Conservation (phyloP, 2,329 filamentous ascomycete species). For the Tolypocladium ophioglossoides region DNA sequence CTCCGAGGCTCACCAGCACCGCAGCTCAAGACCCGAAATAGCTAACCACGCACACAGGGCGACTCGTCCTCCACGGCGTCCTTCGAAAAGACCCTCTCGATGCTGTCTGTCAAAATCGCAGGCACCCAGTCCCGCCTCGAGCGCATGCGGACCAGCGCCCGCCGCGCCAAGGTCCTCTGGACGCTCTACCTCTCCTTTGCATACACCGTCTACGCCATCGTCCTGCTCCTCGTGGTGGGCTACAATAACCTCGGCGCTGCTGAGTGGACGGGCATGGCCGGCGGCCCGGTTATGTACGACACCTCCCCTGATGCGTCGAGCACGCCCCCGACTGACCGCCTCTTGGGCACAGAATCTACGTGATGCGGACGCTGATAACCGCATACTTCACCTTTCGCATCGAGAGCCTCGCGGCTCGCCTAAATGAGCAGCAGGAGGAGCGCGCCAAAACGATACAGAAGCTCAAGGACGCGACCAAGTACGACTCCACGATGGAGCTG, state of each 20-base stretch:
- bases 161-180: conserved; percentile 74
- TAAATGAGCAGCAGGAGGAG: conserved; percentile 69
- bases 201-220: conserved; percentile 77
- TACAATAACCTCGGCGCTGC: conserved; percentile 64
- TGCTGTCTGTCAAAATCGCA: conserved; percentile 73
- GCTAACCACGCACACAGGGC: conserved; percentile 41
- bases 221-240: conserved; percentile 76
- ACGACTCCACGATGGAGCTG: conserved; percentile 86
- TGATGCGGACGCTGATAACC: conserved; percentile 54
- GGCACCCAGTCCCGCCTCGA: conserved; percentile 66
- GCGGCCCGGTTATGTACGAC: conserved; percentile 65
- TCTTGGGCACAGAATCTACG: conserved; percentile 58
- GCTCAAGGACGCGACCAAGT: conserved; percentile 89
- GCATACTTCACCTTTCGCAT: conserved; percentile 76
- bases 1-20: neutral
- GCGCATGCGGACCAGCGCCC: conserved; percentile 56
- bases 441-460: conserved; percentile 83
- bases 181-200: conserved; percentile 85
- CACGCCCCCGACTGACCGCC: conserved; percentile 6
- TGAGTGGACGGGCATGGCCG: conserved; percentile 71
- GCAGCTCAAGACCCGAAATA: neutral
- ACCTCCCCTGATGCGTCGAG: neutral
- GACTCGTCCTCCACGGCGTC: conserved; percentile 74
- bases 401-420: conserved; percentile 52
- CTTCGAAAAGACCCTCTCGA: conserved; percentile 84